These are phyloP conservation scores for Fusarium sp. DNA, from an alignment of 2,329 filamentous ascomycete species.

Conservation along the genomic window DNA sequence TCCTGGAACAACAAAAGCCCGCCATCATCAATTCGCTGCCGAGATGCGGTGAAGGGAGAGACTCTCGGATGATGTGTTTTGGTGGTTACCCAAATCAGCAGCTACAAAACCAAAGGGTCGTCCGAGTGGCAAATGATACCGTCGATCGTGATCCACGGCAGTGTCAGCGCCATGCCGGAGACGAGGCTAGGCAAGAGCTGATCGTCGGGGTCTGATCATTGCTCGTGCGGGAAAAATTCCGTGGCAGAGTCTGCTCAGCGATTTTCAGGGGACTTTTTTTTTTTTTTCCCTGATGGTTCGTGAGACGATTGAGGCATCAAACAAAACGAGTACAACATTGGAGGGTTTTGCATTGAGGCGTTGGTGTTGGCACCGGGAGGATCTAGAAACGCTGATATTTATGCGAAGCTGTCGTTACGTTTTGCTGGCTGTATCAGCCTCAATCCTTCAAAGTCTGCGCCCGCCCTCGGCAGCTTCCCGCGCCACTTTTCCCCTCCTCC, in stretches of 20 bases:
- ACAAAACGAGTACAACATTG: not conserved
- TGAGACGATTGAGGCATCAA: conserved; percentile 1
- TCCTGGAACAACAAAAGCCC: not conserved
- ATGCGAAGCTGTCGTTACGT: not conserved
- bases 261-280: not conserved
- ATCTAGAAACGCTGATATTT: not conserved
- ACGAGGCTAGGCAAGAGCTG: conserved; percentile 18
- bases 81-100: conserved; percentile 21
- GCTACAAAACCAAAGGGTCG: conserved; percentile 25
- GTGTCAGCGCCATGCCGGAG: conserved; percentile 6
- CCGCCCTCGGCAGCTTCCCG: conserved; percentile 17
- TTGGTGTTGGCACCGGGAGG: not conserved
- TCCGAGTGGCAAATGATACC: conserved; percentile 28
- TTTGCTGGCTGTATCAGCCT: conserved; percentile 2
- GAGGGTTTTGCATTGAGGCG: not conserved
- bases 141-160: conserved; percentile 33
- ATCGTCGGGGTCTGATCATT: conserved; percentile 30
- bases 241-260: conserved; percentile 15
- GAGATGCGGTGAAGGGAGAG: conserved; percentile 21
- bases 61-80: conserved; percentile 20
- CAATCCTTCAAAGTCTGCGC: not conserved
- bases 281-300: not conserved
- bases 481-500: conserved; percentile 20
- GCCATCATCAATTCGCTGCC: conserved; percentile 5
- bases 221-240: conserved; percentile 19